Base-by-base conservation (phyloP, 805 yeast species). In the Ogataea pilisensis region DNA sequence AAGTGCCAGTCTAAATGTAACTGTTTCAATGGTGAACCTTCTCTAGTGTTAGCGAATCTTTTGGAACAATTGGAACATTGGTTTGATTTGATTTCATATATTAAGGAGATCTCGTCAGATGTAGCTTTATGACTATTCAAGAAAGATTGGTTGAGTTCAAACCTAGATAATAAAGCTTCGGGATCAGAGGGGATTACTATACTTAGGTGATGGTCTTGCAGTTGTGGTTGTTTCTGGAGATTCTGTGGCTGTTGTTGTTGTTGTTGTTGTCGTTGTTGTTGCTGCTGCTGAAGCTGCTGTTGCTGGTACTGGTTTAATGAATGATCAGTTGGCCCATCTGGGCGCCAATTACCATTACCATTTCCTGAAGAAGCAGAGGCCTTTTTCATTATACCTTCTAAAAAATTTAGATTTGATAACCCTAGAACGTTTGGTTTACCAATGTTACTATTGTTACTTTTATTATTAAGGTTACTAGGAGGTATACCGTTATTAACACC, bases 1-100 rank as follows among this genome's bases (percentile, higher is more conserved):
- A 88, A 89, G 68, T 91, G 98, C 97, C 97, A 91, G 62, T 91
- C 99, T 49, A 88, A 66, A 63, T 93, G 99, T 14, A 76, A 70
- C 38, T 81, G 76, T 43, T 75, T 75, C 35, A 65, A 63, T 5
- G 63, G 62, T 29, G 63, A 65, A 13, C 88, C 95, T 35, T 70
- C 75, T 2, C 63, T 66, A 27, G 80, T 76, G 39, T 75, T 73
- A 3, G 77, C 70, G 58, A 88, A 93, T 48, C 99, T 66, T 59
- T 86, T 86, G 19, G 97, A 95, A 66, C 99, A 93, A 16, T 82
- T 80, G 13, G 85, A 76, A 67, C 99, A 93, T 61, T 88, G 91
- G 46, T 84, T 76, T 3, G 93, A 79, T 52, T 82, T 76, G 21
- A 66, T 61, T n/a, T 68, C 77, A 57, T 76, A 84, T 26, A 82